These are phyloP conservation scores for Fusarium goolgardi DNA, from an alignment of 2,329 filamentous ascomycete genomes.

Conservation along the genomic window DNA sequence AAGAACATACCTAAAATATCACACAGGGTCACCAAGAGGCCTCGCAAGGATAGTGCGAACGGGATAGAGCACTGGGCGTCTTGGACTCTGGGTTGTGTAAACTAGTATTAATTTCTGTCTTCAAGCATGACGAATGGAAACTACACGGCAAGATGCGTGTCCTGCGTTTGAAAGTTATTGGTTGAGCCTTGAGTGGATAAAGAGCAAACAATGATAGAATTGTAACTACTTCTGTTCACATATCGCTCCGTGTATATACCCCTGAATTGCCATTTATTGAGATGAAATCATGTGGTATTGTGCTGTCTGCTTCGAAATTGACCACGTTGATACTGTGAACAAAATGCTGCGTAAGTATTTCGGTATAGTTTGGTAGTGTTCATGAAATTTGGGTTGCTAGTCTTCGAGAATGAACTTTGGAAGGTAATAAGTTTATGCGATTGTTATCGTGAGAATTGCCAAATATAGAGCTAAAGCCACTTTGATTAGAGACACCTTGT, in stretches of 20 bases:
- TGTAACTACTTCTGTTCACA: background rate
- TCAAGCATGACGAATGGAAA: constrained; percentile 48
- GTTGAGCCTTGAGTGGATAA: background rate
- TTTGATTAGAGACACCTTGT: background rate
- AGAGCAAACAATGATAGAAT: constrained; percentile 1
- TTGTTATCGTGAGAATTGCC: background rate
- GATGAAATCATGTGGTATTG: background rate
- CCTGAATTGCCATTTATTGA: background rate
- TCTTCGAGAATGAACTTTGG: background rate
- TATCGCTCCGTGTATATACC: too few species aligned
- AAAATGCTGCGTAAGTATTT: background rate
- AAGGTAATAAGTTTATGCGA: background rate
- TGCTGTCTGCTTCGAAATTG: too few species aligned
- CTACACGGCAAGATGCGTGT: constrained; percentile 29
- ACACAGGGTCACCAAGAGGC: constrained; percentile 40
- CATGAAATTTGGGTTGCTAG: background rate
- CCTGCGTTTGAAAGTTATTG: constrained; percentile 16
- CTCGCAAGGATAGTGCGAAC: constrained; percentile 38
- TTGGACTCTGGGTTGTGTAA: constrained; percentile 48
- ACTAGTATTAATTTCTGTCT: constrained; percentile 49
- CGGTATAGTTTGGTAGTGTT: background rate
- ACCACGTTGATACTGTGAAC: background rate
- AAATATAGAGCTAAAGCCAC: background rate
- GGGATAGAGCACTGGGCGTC: constrained; percentile 42
- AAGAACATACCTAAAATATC: constrained; percentile 32